These are phyloP conservation scores for Solanum pennellii DNA, from an alignment of 257 asterid genomes.

Conservation along the genomic window DNA sequence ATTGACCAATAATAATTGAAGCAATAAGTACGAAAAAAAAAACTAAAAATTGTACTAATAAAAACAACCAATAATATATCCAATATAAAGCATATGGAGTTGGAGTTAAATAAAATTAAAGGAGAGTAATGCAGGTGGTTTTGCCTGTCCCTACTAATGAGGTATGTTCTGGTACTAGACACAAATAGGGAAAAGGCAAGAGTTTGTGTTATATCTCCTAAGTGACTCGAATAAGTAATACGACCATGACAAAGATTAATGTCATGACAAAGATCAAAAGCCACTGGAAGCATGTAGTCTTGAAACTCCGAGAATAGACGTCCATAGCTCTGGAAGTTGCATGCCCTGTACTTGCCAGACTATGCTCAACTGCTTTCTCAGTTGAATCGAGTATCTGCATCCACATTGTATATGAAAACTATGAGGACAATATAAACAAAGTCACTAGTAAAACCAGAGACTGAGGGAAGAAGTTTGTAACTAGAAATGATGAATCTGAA, in stretches of 20 bases:
- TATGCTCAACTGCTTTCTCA: constrained; percentile 78
- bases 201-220: not conserved
- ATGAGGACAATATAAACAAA: not conserved
- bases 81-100: not conserved
- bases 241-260: constrained; percentile 66
- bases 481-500: not conserved
- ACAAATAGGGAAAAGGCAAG: not conserved
- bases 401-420: not conserved
- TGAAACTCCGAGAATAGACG: constrained; percentile 55
- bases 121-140: not conserved
- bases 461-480: not conserved
- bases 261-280: constrained; percentile 61
- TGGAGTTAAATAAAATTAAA: not conserved
- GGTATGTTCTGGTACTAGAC: not conserved
- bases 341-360: constrained; percentile 79
- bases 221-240: constrained; percentile 75
- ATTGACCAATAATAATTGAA: not conserved
- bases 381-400: constrained; percentile 82
- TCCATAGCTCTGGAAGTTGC: constrained; percentile 60
- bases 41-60: not conserved
- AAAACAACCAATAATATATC: not conserved
- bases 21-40: not conserved
- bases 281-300: constrained; percentile 78
- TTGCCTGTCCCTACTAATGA: constrained; percentile 25
- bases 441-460: not conserved